Evolutionary conservation across 2,329 filamentous ascomycete genomes (phyloP).

Genomic region (Fusarium stilboides): DNA sequence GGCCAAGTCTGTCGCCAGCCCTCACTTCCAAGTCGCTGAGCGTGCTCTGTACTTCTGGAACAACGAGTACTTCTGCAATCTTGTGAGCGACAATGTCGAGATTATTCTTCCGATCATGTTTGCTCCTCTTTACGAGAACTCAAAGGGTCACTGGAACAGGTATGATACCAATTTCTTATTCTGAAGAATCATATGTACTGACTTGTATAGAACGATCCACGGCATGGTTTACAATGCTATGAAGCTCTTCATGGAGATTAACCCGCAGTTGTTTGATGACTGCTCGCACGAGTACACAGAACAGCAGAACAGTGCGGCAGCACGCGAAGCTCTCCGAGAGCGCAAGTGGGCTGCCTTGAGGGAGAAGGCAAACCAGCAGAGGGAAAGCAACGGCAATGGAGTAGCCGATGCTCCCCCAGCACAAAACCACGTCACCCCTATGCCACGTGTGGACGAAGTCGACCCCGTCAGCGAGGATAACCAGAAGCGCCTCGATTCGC

Average conservation of each 20-base stretch:
- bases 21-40: slow-evolving; percentile 98
- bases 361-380: slow-evolving; percentile 82
- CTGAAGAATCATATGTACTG: slow-evolving; percentile 1
- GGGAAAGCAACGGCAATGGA: slow-evolving; percentile 56
- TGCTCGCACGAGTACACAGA: slow-evolving; percentile 99
- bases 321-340: slow-evolving; percentile 84
- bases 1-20: slow-evolving; percentile 97
- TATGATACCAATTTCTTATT: slow-evolving; percentile 60
- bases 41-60: slow-evolving; percentile 99
- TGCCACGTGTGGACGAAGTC: slow-evolving; percentile 77
- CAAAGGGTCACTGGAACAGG: slow-evolving; percentile 99
- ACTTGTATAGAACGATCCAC: slow-evolving; percentile 84
- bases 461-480: slow-evolving; percentile 87
- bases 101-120: slow-evolving; percentile 99
- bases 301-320: slow-evolving; percentile 91
- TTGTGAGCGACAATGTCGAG: slow-evolving; percentile 98
- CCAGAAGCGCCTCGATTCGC: slow-evolving; percentile 87
- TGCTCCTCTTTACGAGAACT: slow-evolving; percentile 97
- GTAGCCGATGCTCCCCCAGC: slow-evolving; percentile 51
- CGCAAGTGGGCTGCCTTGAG: slow-evolving; percentile 90
- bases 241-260: slow-evolving; percentile 99
- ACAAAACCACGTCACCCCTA: slow-evolving; percentile 58
- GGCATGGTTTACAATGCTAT: slow-evolving; percentile 99
- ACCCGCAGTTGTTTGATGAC: slow-evolving; percentile 97
- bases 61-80: slow-evolving; percentile 99